phyloP scores from a whole-genome alignment of 78 protist species.

The Anaeramoeba flamelloides region DNA sequence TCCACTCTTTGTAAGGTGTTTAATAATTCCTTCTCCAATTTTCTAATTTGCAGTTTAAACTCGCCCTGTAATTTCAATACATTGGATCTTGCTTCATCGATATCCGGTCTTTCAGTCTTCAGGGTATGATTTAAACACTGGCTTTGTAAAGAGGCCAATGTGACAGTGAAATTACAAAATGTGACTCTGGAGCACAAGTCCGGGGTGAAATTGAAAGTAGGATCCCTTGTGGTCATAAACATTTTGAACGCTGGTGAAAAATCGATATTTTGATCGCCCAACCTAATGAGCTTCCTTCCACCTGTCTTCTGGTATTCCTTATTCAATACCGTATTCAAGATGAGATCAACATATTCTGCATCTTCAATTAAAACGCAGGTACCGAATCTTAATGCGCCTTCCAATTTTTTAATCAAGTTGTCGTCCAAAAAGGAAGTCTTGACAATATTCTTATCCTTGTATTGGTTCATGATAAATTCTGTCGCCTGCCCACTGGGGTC shows the following conservation, averaged over 20 bases:
- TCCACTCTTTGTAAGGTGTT: conserved; percentile 38
- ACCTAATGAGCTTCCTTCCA: conserved; percentile 58
- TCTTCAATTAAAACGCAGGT: conserved; percentile 76
- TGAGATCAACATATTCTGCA: conserved; percentile 80
- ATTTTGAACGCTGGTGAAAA: conserved; percentile 77
- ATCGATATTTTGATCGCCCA: conserved; percentile 84
- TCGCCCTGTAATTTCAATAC: conserved; percentile 67
- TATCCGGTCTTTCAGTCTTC: conserved; percentile 54
- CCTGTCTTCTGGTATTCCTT: conserved; percentile 62
- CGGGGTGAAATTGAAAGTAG: conserved; percentile 62
- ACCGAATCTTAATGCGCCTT: conserved; percentile 39
- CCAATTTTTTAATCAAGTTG: conserved; percentile 61
- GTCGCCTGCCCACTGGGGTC: conserved; percentile 90
- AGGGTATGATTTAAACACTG: conserved; percentile 41
- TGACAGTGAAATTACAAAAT: conserved; percentile 76
- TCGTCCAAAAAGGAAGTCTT: conserved; percentile 42
- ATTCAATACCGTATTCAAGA: conserved; percentile 85
- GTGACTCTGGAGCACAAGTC: conserved; percentile 78
- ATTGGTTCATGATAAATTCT: conserved; percentile 47
- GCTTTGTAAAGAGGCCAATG: conserved; percentile 50
- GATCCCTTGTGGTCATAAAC: conserved; percentile 69
- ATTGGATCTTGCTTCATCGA: conserved; percentile 56
- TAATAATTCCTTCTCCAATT: conserved; percentile 65
- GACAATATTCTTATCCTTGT: conserved; percentile 30
- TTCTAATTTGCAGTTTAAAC: conserved; percentile 45